Percentiles rank a stretch among this genome's conserved stretches.
Conservation (phyloP, 2,329 filamentous ascomycete genomes). For the Ophiostoma piceae region DNA sequence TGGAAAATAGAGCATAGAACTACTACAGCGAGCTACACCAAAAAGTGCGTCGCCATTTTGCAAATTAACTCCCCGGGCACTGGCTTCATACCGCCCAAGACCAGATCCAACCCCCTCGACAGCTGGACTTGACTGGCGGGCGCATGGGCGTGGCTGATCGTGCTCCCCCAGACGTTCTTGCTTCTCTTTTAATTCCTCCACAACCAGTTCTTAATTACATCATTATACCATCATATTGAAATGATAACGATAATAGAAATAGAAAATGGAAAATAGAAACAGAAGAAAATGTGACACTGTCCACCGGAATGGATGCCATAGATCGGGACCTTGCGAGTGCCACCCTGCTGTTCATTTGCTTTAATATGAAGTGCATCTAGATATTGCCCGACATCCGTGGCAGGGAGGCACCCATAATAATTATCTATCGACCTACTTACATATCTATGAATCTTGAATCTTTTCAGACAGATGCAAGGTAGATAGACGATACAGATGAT, state of each 20-base stretch:
- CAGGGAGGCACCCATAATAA: neutral
- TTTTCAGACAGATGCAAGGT: too few species aligned
- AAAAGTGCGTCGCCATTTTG: neutral
- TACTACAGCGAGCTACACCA: neutral
- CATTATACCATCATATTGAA: neutral
- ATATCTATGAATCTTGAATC: too few species aligned
- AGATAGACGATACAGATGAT: neutral
- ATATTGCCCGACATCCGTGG: neutral
- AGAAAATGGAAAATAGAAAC: too few species aligned
- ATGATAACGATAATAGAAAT: too few species aligned
- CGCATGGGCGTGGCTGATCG: neutral
- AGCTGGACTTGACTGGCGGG: conserved; percentile 1
- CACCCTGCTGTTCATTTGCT: neutral
- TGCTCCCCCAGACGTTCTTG: neutral
- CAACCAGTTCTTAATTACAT: neutral
- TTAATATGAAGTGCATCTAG: neutral
- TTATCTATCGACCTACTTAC: too few species aligned
- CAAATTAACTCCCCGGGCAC: neutral
- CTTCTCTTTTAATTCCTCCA: neutral
- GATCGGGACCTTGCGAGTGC: neutral
- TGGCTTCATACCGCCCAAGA: neutral
- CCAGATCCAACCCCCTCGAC: neutral
- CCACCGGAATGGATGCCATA: neutral
- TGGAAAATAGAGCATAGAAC: too few species aligned
- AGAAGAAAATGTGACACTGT: neutral